Percentiles rank a stretch among this genome's conserved stretches.
phyloP scores from a whole-genome alignment of 306 rosid species.

The Fragaria nilgerrensis region DNA sequence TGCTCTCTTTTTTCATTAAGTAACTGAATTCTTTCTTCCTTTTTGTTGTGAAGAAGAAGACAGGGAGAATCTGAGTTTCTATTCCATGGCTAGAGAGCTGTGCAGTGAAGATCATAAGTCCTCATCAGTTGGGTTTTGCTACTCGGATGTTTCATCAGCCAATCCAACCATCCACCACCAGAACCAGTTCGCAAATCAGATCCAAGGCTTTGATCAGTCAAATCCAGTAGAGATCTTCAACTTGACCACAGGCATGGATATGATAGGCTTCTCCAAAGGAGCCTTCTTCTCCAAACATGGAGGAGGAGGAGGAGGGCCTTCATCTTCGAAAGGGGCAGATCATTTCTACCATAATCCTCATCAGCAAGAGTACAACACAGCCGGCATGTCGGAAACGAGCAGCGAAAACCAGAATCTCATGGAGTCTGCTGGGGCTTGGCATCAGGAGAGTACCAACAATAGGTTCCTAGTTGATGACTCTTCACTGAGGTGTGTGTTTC shows the following conservation, averaged over 20 bases:
- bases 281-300: slow-evolving; percentile 32
- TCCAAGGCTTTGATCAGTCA: slow-evolving; percentile 56
- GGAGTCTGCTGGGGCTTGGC: slow-evolving; percentile 42
- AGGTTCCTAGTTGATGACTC: slow-evolving; percentile 65
- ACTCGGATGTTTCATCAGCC: slow-evolving; percentile 47
- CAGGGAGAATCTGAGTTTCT: neutral
- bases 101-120: slow-evolving; percentile 39
- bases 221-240: slow-evolving; percentile 68
- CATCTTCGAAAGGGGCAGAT: slow-evolving; percentile 42
- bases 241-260: slow-evolving; percentile 69
- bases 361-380: slow-evolving; percentile 21
- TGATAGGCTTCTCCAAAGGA: slow-evolving; percentile 59
- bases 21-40: neutral
- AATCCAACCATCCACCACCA: slow-evolving; percentile 34
- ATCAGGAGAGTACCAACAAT: slow-evolving; percentile 25
- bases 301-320: slow-evolving; percentile 21
- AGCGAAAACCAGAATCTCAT: slow-evolving; percentile 41
- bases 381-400: slow-evolving; percentile 47
- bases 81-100: slow-evolving; percentile 48
- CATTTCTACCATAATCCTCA: slow-evolving; percentile 37
- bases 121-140: slow-evolving; percentile 47
- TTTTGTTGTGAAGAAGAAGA: neutral
- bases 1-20: neutral
- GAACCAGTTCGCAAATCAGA: slow-evolving; percentile 55
- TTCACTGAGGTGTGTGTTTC: slow-evolving; percentile 69